Evolutionary conservation across 768 basidiomycete genomes (phyloP), one percentile per base, ranked within the genome.

Genomic region (Coprinopsis strossmayeri): DNA sequence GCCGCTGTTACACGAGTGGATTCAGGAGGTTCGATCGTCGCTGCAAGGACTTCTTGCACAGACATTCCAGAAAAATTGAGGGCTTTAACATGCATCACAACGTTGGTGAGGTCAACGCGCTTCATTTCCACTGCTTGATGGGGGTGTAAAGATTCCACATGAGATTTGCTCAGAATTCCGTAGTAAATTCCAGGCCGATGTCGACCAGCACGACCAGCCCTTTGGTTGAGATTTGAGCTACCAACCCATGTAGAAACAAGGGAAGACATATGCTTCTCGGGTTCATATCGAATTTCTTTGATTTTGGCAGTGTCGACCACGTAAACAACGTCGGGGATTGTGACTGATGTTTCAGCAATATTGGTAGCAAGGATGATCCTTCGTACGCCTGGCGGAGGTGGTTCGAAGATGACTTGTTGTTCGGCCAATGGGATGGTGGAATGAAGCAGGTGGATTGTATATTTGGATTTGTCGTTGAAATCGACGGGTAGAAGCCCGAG

Each of bases 121-220:
- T 91, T 91, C 92, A 97, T 97, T 70, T 96, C 94, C 30, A 96
- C 94, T 1, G 83, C 83, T 63, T 93, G 91, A 60, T 95, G 84
- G 23, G 87, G 77, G 45, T 80, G 73, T 40, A 97, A 72, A 10
- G 69, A 65, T 13, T 69, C 68, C 2, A 83, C 78, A 45, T 84
- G 81, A 12, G 69, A 65, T 49, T 74, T 74, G 42, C 89, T 77
- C 24, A 96, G 64, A 41, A 97, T 76, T 30, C 91, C 91, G 61
- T 76, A 96, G 66, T 97, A 98, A 61, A 91, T 86, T 61, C 94
- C 94, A 4, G 87, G 70, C 23, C 93, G 73, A 66, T 95, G 92
- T 42, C 93, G 81, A 37, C 94, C 94, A 3, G 93, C 94, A 53
- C 94, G 84, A 37, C 93, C 92, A 10, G 85, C 93, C 54, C 94